phyloP scores from a whole-genome alignment of 176 grass and related monocot genomes.

The Luzula sylvatica region DNA sequence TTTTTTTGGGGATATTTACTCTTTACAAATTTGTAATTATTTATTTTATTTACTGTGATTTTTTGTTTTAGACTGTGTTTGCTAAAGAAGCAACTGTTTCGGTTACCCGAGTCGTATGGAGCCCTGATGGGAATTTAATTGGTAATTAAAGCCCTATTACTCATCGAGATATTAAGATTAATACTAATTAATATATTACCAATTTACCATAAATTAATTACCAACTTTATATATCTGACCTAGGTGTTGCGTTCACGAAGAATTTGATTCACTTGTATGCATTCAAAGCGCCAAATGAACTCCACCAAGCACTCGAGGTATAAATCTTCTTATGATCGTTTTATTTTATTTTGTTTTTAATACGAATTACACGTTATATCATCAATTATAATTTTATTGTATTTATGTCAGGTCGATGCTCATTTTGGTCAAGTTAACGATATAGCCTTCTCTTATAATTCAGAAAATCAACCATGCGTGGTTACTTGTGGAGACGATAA shows the following conservation, averaged over 20 bases:
- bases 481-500: constrained; percentile 99
- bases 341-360: constrained; percentile 9
- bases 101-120: constrained; percentile 82
- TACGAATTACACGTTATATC: neutral
- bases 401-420: constrained; percentile 69
- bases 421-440: constrained; percentile 90
- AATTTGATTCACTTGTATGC: constrained; percentile 79
- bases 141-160: too few relatives aligned
- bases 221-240: too few relatives aligned
- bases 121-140: constrained; percentile 86
- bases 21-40: constrained; percentile 7
- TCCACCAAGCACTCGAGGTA: constrained; percentile 70
- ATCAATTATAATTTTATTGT: constrained; percentile 26
- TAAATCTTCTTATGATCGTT: constrained; percentile 11
- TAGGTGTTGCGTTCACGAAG: constrained; percentile 85
- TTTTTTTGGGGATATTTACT: constrained; percentile 23
- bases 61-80: constrained; percentile 34
- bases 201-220: too few relatives aligned
- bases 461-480: constrained; percentile 74
- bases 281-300: constrained; percentile 75
- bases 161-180: too few relatives aligned
- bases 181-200: too few relatives aligned
- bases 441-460: constrained; percentile 87
- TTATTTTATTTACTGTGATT: too few relatives aligned
- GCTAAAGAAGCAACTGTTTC: constrained; percentile 61